These are phyloP conservation scores for Ceratobasidium sp. DNA, from an alignment of 1,284 basidiomycete species.

Conservation along the genomic window DNA sequence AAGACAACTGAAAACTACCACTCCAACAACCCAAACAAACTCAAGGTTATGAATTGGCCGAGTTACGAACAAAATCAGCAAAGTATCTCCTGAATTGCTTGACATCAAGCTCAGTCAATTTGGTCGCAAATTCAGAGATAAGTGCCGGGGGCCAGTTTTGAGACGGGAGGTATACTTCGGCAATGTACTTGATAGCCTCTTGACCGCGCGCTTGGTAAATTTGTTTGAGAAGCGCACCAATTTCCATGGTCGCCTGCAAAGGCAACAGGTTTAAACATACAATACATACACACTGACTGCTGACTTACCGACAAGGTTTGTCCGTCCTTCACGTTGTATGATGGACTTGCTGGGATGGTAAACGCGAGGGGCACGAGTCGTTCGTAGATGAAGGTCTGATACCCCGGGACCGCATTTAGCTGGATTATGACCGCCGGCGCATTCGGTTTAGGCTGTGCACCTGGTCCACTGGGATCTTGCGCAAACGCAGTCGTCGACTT, in stretches of 20 bases:
- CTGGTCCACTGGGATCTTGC: slow-evolving; percentile 27
- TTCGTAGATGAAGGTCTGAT: slow-evolving; percentile 93
- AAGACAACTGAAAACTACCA: no score
- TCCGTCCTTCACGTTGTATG: slow-evolving; percentile 89
- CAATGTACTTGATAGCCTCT: slow-evolving; percentile 86
- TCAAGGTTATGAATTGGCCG: slow-evolving; percentile 10
- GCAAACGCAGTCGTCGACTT: slow-evolving; percentile 53
- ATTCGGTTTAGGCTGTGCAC: slow-evolving; percentile 24
- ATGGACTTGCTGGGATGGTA: slow-evolving; percentile 76
- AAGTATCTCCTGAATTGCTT: slow-evolving; percentile 91
- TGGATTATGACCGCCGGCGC: slow-evolving; percentile 36
- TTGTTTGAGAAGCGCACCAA: slow-evolving; percentile 83
- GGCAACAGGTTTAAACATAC: neutral
- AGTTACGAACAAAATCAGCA: slow-evolving; percentile 70
- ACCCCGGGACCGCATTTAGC: slow-evolving; percentile 77
- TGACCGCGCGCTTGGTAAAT: slow-evolving; percentile 79
- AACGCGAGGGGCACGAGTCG: slow-evolving; percentile 85
- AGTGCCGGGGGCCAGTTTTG: slow-evolving; percentile 85
- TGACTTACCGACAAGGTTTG: slow-evolving; percentile 77
- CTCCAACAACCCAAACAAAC: neutral
- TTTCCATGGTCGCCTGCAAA: slow-evolving; percentile 90
- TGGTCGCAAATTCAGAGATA: slow-evolving; percentile 79
- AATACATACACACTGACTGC: neutral
- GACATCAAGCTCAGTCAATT: slow-evolving; percentile 77
- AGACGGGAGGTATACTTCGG: slow-evolving; percentile 82